Percentiles rank a stretch among this genome's conserved stretches.
Evolutionary conservation across 2,329 filamentous ascomycete species (phyloP).

Genomic region (Ophiostoma ulmi): DNA sequence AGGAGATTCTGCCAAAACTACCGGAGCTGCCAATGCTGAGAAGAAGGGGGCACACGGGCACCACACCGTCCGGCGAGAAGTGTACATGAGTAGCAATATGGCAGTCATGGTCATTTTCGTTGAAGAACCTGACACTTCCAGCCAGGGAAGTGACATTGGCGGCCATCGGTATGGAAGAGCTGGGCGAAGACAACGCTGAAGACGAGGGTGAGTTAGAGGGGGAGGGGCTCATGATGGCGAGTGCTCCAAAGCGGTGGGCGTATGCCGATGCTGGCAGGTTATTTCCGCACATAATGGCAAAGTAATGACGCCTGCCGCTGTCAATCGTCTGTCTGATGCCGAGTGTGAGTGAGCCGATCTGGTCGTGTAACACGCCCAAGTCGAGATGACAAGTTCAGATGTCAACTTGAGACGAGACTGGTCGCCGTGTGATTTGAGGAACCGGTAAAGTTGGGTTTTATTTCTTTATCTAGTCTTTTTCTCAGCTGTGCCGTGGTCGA

Average conservation of each 20-base stretch:
- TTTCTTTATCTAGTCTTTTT: not conserved
- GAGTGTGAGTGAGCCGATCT: not conserved
- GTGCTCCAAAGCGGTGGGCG: constrained; percentile 24
- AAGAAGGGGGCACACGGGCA: constrained; percentile 14
- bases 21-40: constrained; percentile 24
- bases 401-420: not conserved
- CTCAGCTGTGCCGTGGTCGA: not conserved
- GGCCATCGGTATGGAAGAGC: not conserved
- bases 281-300: constrained; percentile 25
- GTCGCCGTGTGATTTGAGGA: not conserved
- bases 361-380: not conserved
- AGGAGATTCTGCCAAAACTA: constrained; percentile 15
- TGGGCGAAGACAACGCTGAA: not conserved
- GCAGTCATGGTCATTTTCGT: constrained; percentile 24
- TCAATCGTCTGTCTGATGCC: not conserved
- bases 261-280: constrained; percentile 22
- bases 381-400: not conserved
- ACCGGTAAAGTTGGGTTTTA: no score
- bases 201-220: not conserved
- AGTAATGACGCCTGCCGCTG: not conserved
- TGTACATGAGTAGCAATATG: constrained; percentile 26
- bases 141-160: not conserved
- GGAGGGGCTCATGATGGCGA: constrained; percentile 24
- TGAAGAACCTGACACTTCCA: constrained; percentile 27
- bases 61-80: constrained; percentile 19